These are phyloP conservation scores for Candida tetrigidarum DNA, from an alignment of 1,139 yeast genomes.

Conservation along the genomic window DNA sequence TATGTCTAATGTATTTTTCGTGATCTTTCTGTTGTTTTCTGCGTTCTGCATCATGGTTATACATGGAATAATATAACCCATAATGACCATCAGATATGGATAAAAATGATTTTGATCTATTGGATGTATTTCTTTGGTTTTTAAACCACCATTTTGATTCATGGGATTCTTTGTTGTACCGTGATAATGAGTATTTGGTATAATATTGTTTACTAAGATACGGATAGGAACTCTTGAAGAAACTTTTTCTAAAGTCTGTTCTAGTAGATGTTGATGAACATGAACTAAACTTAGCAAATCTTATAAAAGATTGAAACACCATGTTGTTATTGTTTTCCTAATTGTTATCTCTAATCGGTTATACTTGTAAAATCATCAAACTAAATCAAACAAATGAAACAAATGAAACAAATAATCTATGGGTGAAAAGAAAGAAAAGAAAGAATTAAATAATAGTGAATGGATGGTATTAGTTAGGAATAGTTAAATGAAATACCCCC, in stretches of 20 bases:
- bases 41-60: conserved; percentile 36
- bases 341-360: not conserved
- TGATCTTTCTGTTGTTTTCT: conserved; percentile 16
- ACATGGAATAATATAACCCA: conserved; percentile 48
- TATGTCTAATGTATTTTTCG: conserved; percentile 15
- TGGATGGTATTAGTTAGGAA: not conserved
- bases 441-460: not conserved
- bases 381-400: not conserved
- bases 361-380: not conserved
- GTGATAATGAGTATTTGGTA: conserved; percentile 23
- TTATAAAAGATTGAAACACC: conserved; percentile 19
- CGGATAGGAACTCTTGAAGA: conserved; percentile 46
- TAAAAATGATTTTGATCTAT: conserved; percentile 27
- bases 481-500: no score
- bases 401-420: not conserved
- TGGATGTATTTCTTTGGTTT: conserved; percentile 39
- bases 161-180: conserved; percentile 19
- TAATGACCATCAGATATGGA: conserved; percentile 47
- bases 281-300: conserved; percentile 17
- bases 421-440: not conserved
- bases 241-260: conserved; percentile 26
- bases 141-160: conserved; percentile 25
- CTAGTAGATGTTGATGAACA: conserved; percentile 8
- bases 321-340: conserved; percentile 7
- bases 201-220: conserved; percentile 26